phyloP scores from a whole-genome alignment of 306 rosid genomes.

The Cicer arietinum region DNA sequence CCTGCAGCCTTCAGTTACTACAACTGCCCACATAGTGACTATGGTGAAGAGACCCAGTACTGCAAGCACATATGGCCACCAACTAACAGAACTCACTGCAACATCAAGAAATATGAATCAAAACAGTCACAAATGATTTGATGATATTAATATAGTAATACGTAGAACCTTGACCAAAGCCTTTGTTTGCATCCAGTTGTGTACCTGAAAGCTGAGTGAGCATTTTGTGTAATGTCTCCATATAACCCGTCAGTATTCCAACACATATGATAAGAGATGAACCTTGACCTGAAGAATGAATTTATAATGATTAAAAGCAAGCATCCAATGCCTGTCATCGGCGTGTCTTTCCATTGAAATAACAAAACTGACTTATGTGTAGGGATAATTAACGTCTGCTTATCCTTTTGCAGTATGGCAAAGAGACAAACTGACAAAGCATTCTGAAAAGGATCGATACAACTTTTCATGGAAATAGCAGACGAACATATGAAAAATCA shows the following conservation, averaged over 20 bases:
- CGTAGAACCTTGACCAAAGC: not conserved
- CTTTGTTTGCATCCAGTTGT: slow-evolving; percentile 41
- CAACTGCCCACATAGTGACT: slow-evolving; percentile 99
- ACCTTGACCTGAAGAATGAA: slow-evolving; percentile 88
- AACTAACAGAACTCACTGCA: slow-evolving; percentile 73
- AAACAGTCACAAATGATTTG: slow-evolving; percentile 31
- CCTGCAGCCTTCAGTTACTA: slow-evolving; percentile 97
- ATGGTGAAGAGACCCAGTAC: slow-evolving; percentile 83
- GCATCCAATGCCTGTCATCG: not conserved
- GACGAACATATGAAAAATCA: not conserved
- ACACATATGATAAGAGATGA: slow-evolving; percentile 91
- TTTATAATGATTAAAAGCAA: slow-evolving; percentile 13
- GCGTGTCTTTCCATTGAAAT: slow-evolving; percentile 36
- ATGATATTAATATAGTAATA: slow-evolving; percentile 18
- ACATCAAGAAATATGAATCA: slow-evolving; percentile 38
- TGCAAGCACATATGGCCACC: slow-evolving; percentile 78
- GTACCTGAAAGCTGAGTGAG: slow-evolving; percentile 91
- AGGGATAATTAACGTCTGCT: slow-evolving; percentile 24
- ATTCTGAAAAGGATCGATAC: not conserved
- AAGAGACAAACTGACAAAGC: slow-evolving; percentile 14
- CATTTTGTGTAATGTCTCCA: slow-evolving; percentile 91
- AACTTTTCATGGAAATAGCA: not conserved
- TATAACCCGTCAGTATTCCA: slow-evolving; percentile 92
- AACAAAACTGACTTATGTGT: not conserved
- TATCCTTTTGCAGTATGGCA: slow-evolving; percentile 22